These are phyloP conservation scores for Henckelia pumila DNA, from an alignment of 257 asterid genomes.

Conservation along the genomic window DNA sequence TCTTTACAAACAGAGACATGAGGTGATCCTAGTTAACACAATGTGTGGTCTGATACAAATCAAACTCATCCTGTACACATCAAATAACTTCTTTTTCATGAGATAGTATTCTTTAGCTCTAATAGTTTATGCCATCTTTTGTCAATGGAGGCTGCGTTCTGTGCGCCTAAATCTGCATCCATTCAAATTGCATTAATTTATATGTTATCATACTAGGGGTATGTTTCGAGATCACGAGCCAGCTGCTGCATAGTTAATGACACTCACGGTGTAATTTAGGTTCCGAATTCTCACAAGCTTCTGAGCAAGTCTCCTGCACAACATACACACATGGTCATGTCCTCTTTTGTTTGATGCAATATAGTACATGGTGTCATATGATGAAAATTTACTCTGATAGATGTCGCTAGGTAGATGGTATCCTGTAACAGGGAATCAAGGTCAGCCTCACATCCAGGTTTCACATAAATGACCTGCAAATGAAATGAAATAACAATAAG, in stretches of 20 bases:
- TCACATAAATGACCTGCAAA: constrained; percentile 83
- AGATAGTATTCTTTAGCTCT: constrained; percentile 49
- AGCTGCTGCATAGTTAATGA: neutral
- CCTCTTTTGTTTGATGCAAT: neutral
- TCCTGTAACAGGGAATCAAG: constrained; percentile 79
- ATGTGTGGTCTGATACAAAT: no score
- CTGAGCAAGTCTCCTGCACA: constrained; percentile 83
- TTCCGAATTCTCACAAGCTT: constrained; percentile 64
- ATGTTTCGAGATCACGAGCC: neutral
- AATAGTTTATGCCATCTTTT: constrained; percentile 74
- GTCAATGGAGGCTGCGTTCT: constrained; percentile 58
- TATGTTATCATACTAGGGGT: neutral
- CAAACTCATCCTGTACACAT: no score
- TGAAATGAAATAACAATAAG: neutral
- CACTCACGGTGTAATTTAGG: constrained; percentile 68
- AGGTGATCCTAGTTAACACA: neutral
- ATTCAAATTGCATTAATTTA: neutral
- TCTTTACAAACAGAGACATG: neutral
- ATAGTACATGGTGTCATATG: neutral
- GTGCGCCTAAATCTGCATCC: constrained; percentile 62
- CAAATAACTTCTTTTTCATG: no score
- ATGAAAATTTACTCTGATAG: constrained; percentile 51
- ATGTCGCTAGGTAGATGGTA: constrained; percentile 58
- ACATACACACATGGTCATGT: neutral
- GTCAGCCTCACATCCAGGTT: constrained; percentile 78